Evolutionary conservation across 2,329 filamentous ascomycete species (phyloP).

Genomic region (Claviceps pazoutovae): DNA sequence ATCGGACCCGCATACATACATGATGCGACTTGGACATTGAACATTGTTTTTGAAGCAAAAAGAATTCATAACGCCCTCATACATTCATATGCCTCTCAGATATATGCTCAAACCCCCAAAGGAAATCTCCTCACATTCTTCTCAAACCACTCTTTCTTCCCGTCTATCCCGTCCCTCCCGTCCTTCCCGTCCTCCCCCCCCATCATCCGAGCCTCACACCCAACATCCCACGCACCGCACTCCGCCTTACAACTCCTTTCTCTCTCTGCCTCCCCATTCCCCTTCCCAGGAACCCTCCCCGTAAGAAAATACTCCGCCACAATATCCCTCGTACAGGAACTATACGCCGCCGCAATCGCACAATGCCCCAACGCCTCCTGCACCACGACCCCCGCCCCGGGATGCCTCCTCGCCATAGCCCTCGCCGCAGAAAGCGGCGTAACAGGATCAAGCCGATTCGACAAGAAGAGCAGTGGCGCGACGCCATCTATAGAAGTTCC

Average conservation of each 20-base stretch:
- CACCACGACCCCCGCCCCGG: constrained; percentile 11
- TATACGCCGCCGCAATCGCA: constrained; percentile 4
- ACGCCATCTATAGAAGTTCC: constrained; percentile 14
- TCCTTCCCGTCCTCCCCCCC: not conserved
- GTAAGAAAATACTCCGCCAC: constrained; percentile 10
- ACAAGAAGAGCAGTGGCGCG: constrained; percentile 30
- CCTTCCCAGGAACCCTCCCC: constrained; percentile 9
- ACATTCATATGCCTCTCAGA: not conserved
- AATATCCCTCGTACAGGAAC: constrained; percentile 8
- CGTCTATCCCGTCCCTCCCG: not conserved
- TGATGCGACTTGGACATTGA: too few species aligned
- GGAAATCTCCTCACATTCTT: not conserved
- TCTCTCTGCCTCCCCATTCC: not conserved
- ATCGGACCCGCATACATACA: too few species aligned
- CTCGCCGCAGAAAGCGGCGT: constrained; percentile 23
- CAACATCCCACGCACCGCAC: constrained; percentile 11
- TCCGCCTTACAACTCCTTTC: constrained; percentile 10
- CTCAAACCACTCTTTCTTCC: not conserved
- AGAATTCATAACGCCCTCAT: too few species aligned
- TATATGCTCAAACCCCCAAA: not conserved
- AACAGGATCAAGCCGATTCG: constrained; percentile 29
- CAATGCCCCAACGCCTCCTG: constrained; percentile 12
- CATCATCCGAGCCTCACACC: not conserved
- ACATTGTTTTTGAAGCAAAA: too few species aligned
- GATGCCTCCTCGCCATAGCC: constrained; percentile 8